phyloP scores from a whole-genome alignment of 345 rosid genomes.

The Lepidium africanum region DNA sequence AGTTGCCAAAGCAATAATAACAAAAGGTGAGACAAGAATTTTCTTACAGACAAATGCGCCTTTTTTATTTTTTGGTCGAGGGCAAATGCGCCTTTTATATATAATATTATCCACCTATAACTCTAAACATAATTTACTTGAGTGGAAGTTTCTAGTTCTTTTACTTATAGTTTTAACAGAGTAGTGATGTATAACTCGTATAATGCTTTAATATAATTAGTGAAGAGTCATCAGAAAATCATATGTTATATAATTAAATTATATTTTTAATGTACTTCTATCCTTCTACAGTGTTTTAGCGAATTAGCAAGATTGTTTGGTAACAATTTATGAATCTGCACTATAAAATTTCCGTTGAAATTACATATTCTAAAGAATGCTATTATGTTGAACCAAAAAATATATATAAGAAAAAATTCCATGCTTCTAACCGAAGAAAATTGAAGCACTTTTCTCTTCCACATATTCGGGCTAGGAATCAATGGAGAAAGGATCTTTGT shows the following conservation, averaged over 20 bases:
- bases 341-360: not conserved
- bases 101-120: not conserved
- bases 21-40: constrained; percentile 13
- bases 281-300: not conserved
- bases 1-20: not conserved
- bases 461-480: constrained; percentile 15
- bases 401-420: not conserved
- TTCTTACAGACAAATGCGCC: constrained; percentile 31
- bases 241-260: too few species aligned
- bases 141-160: not conserved
- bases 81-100: too few species aligned
- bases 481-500: constrained; percentile 12
- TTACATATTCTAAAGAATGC: too few species aligned
- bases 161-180: too few species aligned
- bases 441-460: constrained; percentile 9
- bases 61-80: too few species aligned
- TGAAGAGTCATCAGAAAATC: too few species aligned
- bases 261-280: too few species aligned
- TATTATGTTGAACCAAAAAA: too few species aligned
- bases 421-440: constrained; percentile 26
- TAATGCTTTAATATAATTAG: not conserved
- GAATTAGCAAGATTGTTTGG: not conserved
- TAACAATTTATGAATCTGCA: not conserved
- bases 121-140: not conserved
- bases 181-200: too few species aligned